Evolutionary conservation across 805 yeast species (phyloP).

Genomic region (Huiozyma naganishii): DNA sequence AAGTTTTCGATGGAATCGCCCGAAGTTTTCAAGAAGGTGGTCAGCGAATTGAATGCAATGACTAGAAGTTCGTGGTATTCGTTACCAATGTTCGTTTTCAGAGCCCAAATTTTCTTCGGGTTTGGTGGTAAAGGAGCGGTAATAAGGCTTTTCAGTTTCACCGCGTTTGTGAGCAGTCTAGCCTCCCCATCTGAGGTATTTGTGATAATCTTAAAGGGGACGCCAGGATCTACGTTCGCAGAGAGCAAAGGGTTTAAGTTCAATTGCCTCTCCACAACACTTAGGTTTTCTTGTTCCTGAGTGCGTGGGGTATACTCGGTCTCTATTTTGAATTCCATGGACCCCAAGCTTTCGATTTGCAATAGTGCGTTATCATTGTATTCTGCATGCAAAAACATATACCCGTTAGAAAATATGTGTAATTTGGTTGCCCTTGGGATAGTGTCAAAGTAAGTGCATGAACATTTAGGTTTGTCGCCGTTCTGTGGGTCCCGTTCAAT

Average conservation of each 20-base stretch:
- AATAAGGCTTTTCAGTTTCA: conserved; percentile 51
- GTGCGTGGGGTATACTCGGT: conserved; percentile 20
- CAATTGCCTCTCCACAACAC: conserved; percentile 40
- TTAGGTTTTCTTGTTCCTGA: conserved; percentile 42
- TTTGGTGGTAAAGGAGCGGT: conserved; percentile 63
- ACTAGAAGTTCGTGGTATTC: conserved; percentile 17
- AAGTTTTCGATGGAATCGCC: conserved; percentile 58
- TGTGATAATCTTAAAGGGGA: conserved; percentile 22
- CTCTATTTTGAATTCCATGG: conserved; percentile 19
- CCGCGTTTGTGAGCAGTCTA: conserved; percentile 42
- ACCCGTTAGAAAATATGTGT: conserved; percentile 63
- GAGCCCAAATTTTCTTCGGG: conserved; percentile 55
- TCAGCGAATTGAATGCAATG: conserved; percentile 13
- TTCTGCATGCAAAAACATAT: conserved; percentile 56
- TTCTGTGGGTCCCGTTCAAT: conserved; percentile 34
- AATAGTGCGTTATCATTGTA: conserved; percentile 55
- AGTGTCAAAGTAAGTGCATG: conserved; percentile 68
- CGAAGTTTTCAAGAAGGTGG: conserved; percentile 17
- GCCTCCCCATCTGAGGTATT: conserved; percentile 28
- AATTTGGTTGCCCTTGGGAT: conserved; percentile 48
- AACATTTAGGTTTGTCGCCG: conserved; percentile 29
- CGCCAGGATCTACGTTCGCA: conserved; percentile 25
- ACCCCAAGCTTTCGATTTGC: conserved; percentile 72
- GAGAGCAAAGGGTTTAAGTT: conserved; percentile 43
- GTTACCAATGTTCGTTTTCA: conserved; percentile 31